Conservation (phyloP, 192 early-diverging fungal species). For the Backusella tarrabulga region DNA sequence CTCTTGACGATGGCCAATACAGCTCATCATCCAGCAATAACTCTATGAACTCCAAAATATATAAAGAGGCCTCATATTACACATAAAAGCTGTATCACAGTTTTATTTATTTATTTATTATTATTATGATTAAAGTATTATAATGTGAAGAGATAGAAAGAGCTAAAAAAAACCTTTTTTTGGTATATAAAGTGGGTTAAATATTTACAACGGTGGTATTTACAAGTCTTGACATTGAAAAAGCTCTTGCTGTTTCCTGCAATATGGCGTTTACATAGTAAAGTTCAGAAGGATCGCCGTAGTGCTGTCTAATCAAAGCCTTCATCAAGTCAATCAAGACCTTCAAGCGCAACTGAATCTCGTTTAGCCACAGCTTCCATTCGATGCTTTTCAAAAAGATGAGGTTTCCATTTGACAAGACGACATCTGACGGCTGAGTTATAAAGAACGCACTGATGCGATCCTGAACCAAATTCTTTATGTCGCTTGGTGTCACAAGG, state of each 20-base stretch:
- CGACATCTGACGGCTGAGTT: background rate
- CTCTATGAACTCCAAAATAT: background rate
- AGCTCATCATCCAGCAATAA: background rate
- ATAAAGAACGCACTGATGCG: background rate
- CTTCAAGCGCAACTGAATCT: background rate
- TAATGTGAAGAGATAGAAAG: too few species aligned
- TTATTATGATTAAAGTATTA: background rate
- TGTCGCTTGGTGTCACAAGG: background rate
- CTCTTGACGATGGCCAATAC: background rate
- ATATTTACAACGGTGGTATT: background rate
- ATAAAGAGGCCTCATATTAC: background rate
- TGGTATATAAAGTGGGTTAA: background rate
- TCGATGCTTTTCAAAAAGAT: background rate
- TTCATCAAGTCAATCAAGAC: background rate
- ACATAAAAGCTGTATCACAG: background rate
- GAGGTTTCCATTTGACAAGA: background rate
- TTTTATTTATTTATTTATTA: background rate
- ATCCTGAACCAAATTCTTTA: background rate
- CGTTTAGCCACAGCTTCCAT: slow-evolving; percentile 4
- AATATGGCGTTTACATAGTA: slow-evolving; percentile 1
- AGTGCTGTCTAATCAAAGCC: background rate
- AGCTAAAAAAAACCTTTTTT: background rate
- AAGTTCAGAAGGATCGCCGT: background rate
- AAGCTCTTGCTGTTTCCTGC: background rate
- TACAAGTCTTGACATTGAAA: slow-evolving; percentile 10